Conservation (phyloP, 495 filamentous ascomycete genomes). For the Tirmania nivea region DNA sequence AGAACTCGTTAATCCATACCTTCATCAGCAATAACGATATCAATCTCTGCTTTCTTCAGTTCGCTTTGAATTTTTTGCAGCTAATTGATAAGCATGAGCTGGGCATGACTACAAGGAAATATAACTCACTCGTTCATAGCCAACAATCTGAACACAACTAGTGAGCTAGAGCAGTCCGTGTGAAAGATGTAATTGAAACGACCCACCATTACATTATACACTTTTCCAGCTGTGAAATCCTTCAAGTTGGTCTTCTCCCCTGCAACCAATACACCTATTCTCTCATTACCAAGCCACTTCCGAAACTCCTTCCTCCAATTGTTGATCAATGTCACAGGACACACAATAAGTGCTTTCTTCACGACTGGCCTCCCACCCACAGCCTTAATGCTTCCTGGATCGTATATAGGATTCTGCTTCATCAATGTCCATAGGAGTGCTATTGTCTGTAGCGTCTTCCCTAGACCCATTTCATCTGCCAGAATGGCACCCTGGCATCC, state of each 20-base stretch:
- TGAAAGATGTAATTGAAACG: neutral
- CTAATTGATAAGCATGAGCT: neutral
- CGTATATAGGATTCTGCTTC: slow-evolving; percentile 56
- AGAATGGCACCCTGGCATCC: slow-evolving; percentile 56
- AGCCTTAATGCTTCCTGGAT: slow-evolving; percentile 16
- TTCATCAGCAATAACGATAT: slow-evolving; percentile 67
- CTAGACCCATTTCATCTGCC: slow-evolving; percentile 67
- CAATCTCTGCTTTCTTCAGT: slow-evolving; percentile 41
- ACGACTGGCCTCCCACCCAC: slow-evolving; percentile 26
- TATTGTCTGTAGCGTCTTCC: slow-evolving; percentile 65
- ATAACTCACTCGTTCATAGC: slow-evolving; percentile 50
- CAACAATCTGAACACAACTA: slow-evolving; percentile 31
- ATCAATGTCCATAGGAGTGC: slow-evolving; percentile 58
- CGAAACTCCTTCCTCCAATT: slow-evolving; percentile 65
- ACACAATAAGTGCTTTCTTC: slow-evolving; percentile 63
- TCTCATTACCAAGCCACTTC: slow-evolving; percentile 62
- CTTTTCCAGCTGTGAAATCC: slow-evolving; percentile 57
- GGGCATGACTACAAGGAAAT: too few species aligned
- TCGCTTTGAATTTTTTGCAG: slow-evolving; percentile 38
- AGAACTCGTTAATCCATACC: slow-evolving; percentile 20
- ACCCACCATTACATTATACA: slow-evolving; percentile 43
- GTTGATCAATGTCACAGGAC: slow-evolving; percentile 54
- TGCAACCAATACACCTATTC: slow-evolving; percentile 53
- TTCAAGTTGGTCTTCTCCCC: slow-evolving; percentile 40
- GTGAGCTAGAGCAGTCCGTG: neutral